Conservation (phyloP, 495 filamentous ascomycete species). For the Rostrohypoxylon terebratum region DNA sequence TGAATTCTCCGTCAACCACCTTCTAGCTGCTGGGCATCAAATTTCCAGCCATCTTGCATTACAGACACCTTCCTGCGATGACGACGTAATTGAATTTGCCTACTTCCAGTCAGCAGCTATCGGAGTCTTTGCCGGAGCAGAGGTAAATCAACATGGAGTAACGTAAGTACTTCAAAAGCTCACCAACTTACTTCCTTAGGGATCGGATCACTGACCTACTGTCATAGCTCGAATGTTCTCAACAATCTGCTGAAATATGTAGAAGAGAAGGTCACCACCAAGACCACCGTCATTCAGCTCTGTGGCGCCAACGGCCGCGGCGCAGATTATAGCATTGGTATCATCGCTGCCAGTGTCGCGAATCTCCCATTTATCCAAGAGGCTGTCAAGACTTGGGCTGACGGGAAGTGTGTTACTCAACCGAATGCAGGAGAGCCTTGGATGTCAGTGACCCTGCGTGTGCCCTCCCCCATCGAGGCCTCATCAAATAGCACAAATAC, state of each 20-base stretch:
- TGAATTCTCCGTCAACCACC: conserved; percentile 8
- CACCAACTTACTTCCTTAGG: background rate
- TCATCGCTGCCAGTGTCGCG: background rate
- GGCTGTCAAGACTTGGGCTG: conserved; percentile 9
- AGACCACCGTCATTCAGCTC: conserved; percentile 2
- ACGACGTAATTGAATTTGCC: conserved; percentile 1
- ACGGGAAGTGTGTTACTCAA: background rate
- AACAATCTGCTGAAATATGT: conserved; percentile 4
- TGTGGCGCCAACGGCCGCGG: background rate
- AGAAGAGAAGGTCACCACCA: conserved; percentile 2
- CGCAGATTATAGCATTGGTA: conserved; percentile 6
- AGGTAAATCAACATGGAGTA: conserved; percentile 4
- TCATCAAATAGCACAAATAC: conserved; percentile 1
- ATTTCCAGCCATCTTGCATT: conserved; percentile 11
- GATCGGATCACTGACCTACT: background rate
- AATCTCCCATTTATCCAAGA: conserved; percentile 8
- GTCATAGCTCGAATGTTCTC: conserved; percentile 9
- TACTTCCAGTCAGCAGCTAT: conserved; percentile 11
- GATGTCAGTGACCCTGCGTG: conserved; percentile 5
- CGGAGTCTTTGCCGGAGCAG: conserved; percentile 4
- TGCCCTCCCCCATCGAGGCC: conserved; percentile 4
- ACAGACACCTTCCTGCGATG: background rate
- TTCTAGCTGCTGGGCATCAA: conserved; percentile 5
- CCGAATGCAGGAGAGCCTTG: background rate
- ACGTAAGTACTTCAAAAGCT: background rate